A percentile compares a stretch with the other conserved stretches of the same genome.
Evolutionary conservation across 306 rosid species (phyloP).

Genomic region (Lagenaria siceraria): DNA sequence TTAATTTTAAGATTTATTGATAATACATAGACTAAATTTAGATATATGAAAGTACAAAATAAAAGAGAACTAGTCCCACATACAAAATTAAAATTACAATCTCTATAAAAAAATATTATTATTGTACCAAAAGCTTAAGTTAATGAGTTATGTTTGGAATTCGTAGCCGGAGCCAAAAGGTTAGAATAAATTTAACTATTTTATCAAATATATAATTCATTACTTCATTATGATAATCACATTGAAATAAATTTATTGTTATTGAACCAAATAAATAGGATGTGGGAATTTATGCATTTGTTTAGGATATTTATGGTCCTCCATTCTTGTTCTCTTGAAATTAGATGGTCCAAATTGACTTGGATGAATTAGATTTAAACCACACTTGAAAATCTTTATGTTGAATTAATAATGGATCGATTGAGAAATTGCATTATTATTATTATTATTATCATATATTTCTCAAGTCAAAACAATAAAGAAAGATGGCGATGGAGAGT

Average conservation of each 20-base stretch:
- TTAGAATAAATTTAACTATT: too few relatives aligned
- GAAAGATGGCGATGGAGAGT: neutral
- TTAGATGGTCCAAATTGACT: neutral
- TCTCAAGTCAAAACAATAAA: neutral
- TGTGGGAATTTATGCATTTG: neutral
- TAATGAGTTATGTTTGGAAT: too few relatives aligned
- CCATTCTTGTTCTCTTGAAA: neutral
- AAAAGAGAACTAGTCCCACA: too few relatives aligned
- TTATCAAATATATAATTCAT: too few relatives aligned
- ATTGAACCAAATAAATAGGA: neutral
- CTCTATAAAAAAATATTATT: too few relatives aligned
- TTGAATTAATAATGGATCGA: neutral
- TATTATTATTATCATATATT: too few relatives aligned
- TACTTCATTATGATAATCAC: neutral
- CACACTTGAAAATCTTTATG: neutral
- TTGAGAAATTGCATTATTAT: neutral
- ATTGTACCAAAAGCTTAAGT: neutral
- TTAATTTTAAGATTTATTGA: too few relatives aligned
- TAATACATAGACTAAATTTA: too few relatives aligned
- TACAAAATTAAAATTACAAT: too few relatives aligned
- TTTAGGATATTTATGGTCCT: neutral
- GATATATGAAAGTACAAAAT: too few relatives aligned
- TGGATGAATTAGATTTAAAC: neutral
- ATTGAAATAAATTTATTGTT: neutral
- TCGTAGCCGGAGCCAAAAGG: too few relatives aligned